Percentiles rank a stretch among this genome's conserved stretches.
Evolutionary conservation across 495 filamentous ascomycete species (phyloP).

Genomic region (Parathielavia hyrcaniae): DNA sequence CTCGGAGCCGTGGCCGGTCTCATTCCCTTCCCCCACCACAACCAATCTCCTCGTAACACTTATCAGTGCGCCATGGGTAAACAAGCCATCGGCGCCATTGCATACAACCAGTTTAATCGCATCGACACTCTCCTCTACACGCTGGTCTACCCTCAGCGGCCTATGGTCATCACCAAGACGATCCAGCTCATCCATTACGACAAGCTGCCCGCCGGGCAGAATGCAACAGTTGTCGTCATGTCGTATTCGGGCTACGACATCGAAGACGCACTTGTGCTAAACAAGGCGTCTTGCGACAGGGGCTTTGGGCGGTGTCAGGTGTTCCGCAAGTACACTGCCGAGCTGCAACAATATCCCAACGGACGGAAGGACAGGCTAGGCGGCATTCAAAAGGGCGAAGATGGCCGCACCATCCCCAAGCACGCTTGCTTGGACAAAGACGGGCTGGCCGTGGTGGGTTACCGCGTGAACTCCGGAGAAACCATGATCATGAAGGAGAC

Average conservation of each 20-base stretch:
- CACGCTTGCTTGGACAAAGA: slow-evolving; percentile 69
- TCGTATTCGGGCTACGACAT: slow-evolving; percentile 99
- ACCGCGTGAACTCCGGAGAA: slow-evolving; percentile 63
- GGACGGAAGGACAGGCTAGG: slow-evolving; percentile 67
- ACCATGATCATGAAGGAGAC: slow-evolving; percentile 82
- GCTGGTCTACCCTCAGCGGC: slow-evolving; percentile 96
- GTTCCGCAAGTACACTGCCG: slow-evolving; percentile 76
- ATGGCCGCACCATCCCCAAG: slow-evolving; percentile 54
- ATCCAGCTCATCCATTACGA: slow-evolving; percentile 98
- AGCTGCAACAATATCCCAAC: slow-evolving; percentile 74
- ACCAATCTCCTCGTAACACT: slow-evolving; percentile 97
- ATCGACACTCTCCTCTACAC: slow-evolving; percentile 94
- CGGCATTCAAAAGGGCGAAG: slow-evolving; percentile 52
- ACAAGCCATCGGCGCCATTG: slow-evolving; percentile 97
- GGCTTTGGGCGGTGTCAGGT: slow-evolving; percentile 96
- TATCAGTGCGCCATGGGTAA: slow-evolving; percentile 99
- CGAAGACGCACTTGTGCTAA: slow-evolving; percentile 93
- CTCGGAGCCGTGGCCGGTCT: slow-evolving; percentile 95
- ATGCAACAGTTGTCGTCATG: slow-evolving; percentile 97
- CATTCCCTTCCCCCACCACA: slow-evolving; percentile 98
- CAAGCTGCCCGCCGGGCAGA: slow-evolving; percentile 93
- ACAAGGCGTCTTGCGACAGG: slow-evolving; percentile 88
- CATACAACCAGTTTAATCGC: slow-evolving; percentile 91
- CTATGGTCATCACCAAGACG: slow-evolving; percentile 92
- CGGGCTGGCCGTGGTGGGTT: slow-evolving; percentile 78